Evolutionary conservation across 495 filamentous ascomycete genomes (phyloP), one percentile per base, ranked within the genome.

Genomic region (Aspergillus asperescens): DNA sequence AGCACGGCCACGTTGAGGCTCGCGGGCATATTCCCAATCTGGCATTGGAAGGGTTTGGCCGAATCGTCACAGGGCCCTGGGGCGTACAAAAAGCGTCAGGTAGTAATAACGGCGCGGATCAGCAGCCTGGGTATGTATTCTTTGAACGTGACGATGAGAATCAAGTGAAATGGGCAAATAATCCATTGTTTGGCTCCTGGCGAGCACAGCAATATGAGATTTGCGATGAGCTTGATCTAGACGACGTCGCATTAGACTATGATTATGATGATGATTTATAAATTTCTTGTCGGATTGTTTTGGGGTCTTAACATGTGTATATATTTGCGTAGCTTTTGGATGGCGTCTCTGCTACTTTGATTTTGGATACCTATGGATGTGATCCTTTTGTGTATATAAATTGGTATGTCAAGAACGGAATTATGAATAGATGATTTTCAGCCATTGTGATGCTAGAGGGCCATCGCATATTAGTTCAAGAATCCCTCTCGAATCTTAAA

Each of bases 131-230:
- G 0, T 76, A 76, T 63, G 68, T 76, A 1, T 72, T 64, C 38
- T 76, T 76, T 49, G 65, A 73, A 19, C 64, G 61, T 43, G 70
- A 76, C 24, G 54, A 61, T n/a, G 65, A 74, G 27, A 68, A 69
- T 1, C 62, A 58, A 18, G 68, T 65, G 3, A 62, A 62, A 32
- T 70, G 66, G 66, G 56, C 59, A 8, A 48, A 55, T 10, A 76
- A 72, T 53, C 63, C 68, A 24, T 49, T 71, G 20, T 74, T 72
- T 60, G 65, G 69, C 1, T 44, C 61, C n/a, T 76, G 72, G 72
- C 62, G 71, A 48, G 57, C 66, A 18, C 61, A 66, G 32, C 63
- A 67, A 48, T 44, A 54, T 58, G 63, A 73, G 38, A 66, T 72
- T 13, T 74, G 71, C 34, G 61, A 62, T 3, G 71, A 66, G 1